Evolutionary conservation across 495 filamentous ascomycete species (phyloP), one percentile per base, ranked within the genome.

Genomic region (Penicillium pancosmium): DNA sequence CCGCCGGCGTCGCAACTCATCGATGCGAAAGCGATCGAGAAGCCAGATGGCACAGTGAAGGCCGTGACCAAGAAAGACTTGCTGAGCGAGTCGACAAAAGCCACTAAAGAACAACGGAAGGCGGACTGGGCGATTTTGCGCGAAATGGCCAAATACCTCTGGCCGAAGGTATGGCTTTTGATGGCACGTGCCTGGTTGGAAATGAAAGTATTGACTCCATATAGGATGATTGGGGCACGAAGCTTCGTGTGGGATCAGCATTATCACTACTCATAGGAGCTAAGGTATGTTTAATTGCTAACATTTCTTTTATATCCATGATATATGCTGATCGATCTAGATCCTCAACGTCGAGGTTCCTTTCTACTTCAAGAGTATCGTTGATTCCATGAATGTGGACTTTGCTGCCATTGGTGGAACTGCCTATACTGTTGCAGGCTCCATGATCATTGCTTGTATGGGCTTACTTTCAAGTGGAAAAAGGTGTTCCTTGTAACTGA

Each of bases 121-220:
- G 95, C 92, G 6, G 94, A 98, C 61, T 98, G 95, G 94, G 92
- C 91, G 7, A 98, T 98, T 48, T 93, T 98, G 79, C 95, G 91
- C 75, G 92, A 98, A 72, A 97, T 98, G 93, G 85, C 89, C 44
- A 87, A 84, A 55, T 98, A 98, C 71, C 74, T 98, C n/a, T 98
- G 94, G 94, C 94, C 94, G 31, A 96, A 94, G 80, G 85, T 85
- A 78, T 27, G 46, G 21, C 23, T 9, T 12, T 55, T 44, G 68
- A 34, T 31, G 44, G 15, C 9, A 44, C 40, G 16, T 31, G 35
- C n/a, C 38, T 34, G 40, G 38, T 16, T 21, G 50, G 3, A 23
- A 9, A 36, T 36, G 25, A 21, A 44, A 52, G 27, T 59, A 38
- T 50, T 46, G 13, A 48, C 13, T 8, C 38, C 19, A 16, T 44